Conservation (phyloP, 1,284 basidiomycete genomes). For the Sanghuangporus sanghuang region DNA sequence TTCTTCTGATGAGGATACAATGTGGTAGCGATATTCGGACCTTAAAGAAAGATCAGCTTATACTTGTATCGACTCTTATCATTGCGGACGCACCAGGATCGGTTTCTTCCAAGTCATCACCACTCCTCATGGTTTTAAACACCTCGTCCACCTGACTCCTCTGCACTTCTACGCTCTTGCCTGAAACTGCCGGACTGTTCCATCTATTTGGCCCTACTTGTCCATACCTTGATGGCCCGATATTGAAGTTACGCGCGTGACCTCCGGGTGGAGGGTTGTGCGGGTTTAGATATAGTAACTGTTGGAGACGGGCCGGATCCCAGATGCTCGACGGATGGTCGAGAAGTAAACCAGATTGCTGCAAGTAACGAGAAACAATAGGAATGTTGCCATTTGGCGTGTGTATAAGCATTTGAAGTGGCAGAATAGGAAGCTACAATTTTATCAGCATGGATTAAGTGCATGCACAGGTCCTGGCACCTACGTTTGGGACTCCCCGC, state of each 20-base stretch:
- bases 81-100: conserved; percentile 66
- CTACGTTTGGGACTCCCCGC: conserved; percentile 55
- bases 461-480: conserved; percentile 26
- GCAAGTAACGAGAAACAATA: conserved; percentile 74
- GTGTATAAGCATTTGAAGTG: conserved; percentile 84
- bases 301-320: conserved; percentile 51
- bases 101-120: conserved; percentile 82
- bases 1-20: conserved; percentile 98
- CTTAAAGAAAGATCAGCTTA: conserved; percentile 32
- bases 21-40: conserved; percentile 78
- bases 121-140: conserved; percentile 83
- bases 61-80: not conserved
- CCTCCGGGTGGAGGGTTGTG: conserved; percentile 80
- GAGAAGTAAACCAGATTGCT: conserved; percentile 63
- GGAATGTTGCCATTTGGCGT: conserved; percentile 88
- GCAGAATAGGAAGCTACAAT: conserved; percentile 67
- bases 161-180: conserved; percentile 87
- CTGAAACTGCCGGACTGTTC: conserved; percentile 54
- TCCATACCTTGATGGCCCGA: conserved; percentile 37
- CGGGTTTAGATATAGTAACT: conserved; percentile 80
- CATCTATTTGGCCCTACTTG: conserved; percentile 45
- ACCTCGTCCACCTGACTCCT: conserved; percentile 91
- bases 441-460: conserved; percentile 9
- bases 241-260: conserved; percentile 37
- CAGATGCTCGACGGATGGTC: conserved; percentile 70